Evolutionary conservation across 2,329 filamentous ascomycete genomes (phyloP), one percentile per base, ranked within the genome.

Genomic region (Ophiostoma himal-ulmi): DNA sequence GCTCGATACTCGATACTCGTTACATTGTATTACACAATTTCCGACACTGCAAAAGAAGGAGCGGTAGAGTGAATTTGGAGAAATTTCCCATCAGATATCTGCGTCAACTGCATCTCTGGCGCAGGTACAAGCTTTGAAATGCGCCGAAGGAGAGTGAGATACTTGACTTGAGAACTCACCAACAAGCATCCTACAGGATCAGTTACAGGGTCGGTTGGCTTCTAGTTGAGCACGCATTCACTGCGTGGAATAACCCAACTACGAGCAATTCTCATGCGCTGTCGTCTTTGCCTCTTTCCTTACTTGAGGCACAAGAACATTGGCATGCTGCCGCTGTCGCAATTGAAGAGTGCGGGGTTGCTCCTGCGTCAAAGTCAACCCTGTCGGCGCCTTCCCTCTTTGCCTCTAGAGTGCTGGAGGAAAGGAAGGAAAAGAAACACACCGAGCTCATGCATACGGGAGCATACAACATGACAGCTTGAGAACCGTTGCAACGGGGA

Each of bases 311-410:
- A 22, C 52, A 54, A 22, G 52, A 39, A 3, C 60, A n/a, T 37
- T 8, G 34, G 14, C 30, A 20, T 14, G 17, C 8, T 64, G 60
- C 60, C 60, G 60, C 20, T 64, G 60, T 64, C 60, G 60, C 60
- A 64, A n/a, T 20, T n/a, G 60, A 60, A 14, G 14, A 64, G 30
- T 64, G 60, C 60, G 60, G 60, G 60, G 60, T 64, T 64, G 57
- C 30, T 17, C 60, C 34, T 64, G 14, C 22, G 52, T 57, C 52
- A 57, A 26, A 11, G 10, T 26, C 52, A 57, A 57, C 52, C 52
- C 52, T 57, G 52, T 57, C 52, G 52, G 52, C n/a, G n/a, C 52
- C 22, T 57, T 57, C 34, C 57, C 30, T 64, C 60, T 64, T 20
- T 37, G 60, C 60, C 30, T 20, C 20, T 37, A n/a, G 26, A 37